Evolutionary conservation across 2,329 filamentous ascomycete genomes (phyloP).

Genomic region (Clarireedia homoeocarpa): DNA sequence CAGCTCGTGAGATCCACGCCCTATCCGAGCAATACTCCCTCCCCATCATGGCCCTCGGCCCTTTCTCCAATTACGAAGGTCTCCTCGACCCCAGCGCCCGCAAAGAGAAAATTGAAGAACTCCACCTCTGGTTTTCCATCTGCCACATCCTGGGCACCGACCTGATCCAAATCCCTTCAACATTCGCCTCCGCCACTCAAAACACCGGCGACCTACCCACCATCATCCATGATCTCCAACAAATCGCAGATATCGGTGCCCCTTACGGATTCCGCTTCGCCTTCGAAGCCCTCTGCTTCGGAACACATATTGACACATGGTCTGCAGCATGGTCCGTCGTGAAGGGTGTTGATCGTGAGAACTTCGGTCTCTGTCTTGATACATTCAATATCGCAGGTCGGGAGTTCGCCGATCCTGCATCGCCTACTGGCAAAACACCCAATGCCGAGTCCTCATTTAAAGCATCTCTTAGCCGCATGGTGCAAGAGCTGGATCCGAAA

Average conservation of each 20-base stretch:
- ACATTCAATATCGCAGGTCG: slow-evolving; percentile 70
- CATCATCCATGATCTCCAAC: slow-evolving; percentile 53
- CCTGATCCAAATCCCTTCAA: slow-evolving; percentile 67
- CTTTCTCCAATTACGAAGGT: slow-evolving; percentile 73
- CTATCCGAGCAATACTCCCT: slow-evolving; percentile 51
- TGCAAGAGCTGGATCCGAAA: slow-evolving; percentile 18
- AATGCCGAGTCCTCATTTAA: slow-evolving; percentile 37
- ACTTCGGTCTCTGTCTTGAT: slow-evolving; percentile 72
- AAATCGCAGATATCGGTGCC: slow-evolving; percentile 60
- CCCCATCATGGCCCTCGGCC: slow-evolving; percentile 47
- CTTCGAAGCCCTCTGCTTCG: slow-evolving; percentile 69
- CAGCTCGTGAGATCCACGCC: slow-evolving; percentile 47
- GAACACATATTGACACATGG: slow-evolving; percentile 63
- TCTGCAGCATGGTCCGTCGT: slow-evolving; percentile 65
- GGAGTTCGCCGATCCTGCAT: slow-evolving; percentile 61
- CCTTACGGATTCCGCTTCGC: slow-evolving; percentile 54
- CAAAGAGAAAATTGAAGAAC: slow-evolving; percentile 48
- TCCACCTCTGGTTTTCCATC: slow-evolving; percentile 63
- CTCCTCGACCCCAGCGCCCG: slow-evolving; percentile 55
- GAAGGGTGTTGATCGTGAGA: slow-evolving; percentile 53
- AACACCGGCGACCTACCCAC: slow-evolving; percentile 44
- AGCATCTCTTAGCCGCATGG: slow-evolving; percentile 25
- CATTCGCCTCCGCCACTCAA: slow-evolving; percentile 36
- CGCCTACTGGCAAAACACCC: slow-evolving; percentile 25
- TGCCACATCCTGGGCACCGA: slow-evolving; percentile 59